A percentile compares a stretch with the other conserved stretches of the same genome.
Evolutionary conservation across 2,329 filamentous ascomycete species (phyloP).

Genomic region (Sporothrix phasma): DNA sequence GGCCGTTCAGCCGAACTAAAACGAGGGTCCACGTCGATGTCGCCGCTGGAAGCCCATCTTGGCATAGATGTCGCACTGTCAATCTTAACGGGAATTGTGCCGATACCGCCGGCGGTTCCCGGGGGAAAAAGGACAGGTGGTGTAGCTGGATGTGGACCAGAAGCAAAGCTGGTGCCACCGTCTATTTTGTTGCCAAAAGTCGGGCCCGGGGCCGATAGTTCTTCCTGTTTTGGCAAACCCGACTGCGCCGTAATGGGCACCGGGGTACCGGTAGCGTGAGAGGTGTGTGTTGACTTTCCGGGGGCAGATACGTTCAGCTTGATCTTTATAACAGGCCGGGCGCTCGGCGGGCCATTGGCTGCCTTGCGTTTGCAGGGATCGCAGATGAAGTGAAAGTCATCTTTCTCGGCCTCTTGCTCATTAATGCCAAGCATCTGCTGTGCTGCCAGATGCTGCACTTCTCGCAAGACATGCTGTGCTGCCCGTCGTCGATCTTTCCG

Average conservation of each 20-base stretch:
- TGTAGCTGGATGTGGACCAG: too few species aligned
- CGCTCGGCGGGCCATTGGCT: slow-evolving; percentile 41
- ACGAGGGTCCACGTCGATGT: not conserved
- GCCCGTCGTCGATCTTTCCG: slow-evolving; percentile 88
- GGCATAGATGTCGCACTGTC: not conserved
- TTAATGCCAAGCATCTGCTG: slow-evolving; percentile 77
- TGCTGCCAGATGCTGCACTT: slow-evolving; percentile 95
- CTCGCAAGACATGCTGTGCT: slow-evolving; percentile 89
- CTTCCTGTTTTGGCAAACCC: not conserved
- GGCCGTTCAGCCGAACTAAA: slow-evolving; percentile 7
- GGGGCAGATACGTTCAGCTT: slow-evolving; percentile 33
- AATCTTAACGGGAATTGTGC: slow-evolving; percentile 10
- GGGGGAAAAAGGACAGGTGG: not conserved
- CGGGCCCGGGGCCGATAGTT: not conserved
- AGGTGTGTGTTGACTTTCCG: not conserved
- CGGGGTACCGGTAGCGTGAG: not conserved
- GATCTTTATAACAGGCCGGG: slow-evolving; percentile 38
- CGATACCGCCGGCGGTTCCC: not conserved
- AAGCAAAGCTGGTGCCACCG: not conserved
- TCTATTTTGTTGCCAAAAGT: not conserved
- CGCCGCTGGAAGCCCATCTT: not conserved
- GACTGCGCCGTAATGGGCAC: not conserved
- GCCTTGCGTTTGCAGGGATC: slow-evolving; percentile 61
- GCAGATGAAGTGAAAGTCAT: slow-evolving; percentile 84
- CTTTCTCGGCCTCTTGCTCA: slow-evolving; percentile 67